phyloP scores from a whole-genome alignment of 345 rosid genomes.

The Sisymbrium altissimum region DNA sequence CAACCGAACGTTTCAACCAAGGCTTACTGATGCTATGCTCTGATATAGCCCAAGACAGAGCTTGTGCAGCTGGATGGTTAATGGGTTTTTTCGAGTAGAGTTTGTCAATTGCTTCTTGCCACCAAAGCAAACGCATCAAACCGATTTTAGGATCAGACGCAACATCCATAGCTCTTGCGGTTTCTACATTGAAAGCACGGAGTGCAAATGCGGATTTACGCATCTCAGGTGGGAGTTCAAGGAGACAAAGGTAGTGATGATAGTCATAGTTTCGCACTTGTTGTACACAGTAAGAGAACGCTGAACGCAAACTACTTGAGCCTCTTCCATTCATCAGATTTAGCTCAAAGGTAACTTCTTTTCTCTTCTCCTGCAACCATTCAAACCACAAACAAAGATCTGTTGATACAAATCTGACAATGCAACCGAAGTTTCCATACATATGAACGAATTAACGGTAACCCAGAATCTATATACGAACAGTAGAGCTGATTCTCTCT shows the following conservation, averaged over 20 bases:
- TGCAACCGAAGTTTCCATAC: neutral
- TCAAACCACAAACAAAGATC: slow-evolving; percentile 8
- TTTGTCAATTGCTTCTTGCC: slow-evolving; percentile 92
- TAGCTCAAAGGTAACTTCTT: neutral
- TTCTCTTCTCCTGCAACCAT: slow-evolving; percentile 7
- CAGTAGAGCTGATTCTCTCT: neutral
- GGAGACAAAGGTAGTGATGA: slow-evolving; percentile 97
- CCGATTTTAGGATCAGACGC: slow-evolving; percentile 92
- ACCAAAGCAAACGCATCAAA: slow-evolving; percentile 89
- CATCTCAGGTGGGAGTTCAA: slow-evolving; percentile 72
- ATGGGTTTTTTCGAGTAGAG: slow-evolving; percentile 60
- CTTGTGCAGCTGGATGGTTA: slow-evolving; percentile 77
- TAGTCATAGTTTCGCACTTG: slow-evolving; percentile 92
- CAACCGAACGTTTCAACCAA: slow-evolving; percentile 85
- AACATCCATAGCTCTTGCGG: slow-evolving; percentile 89
- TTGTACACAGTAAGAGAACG: slow-evolving; percentile 80
- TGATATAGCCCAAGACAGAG: slow-evolving; percentile 68
- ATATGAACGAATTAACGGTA: neutral
- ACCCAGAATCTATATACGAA: neutral
- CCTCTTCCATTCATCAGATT: slow-evolving; percentile 60
- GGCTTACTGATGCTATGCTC: slow-evolving; percentile 64
- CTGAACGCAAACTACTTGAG: slow-evolving; percentile 53
- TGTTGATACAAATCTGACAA: neutral
- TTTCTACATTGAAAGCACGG: slow-evolving; percentile 89
- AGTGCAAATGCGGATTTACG: slow-evolving; percentile 92